Percentiles rank a stretch among this genome's conserved stretches.
Evolutionary conservation across 2,329 filamentous ascomycete species (phyloP).

Genomic region (Cordyceps farinosa): DNA sequence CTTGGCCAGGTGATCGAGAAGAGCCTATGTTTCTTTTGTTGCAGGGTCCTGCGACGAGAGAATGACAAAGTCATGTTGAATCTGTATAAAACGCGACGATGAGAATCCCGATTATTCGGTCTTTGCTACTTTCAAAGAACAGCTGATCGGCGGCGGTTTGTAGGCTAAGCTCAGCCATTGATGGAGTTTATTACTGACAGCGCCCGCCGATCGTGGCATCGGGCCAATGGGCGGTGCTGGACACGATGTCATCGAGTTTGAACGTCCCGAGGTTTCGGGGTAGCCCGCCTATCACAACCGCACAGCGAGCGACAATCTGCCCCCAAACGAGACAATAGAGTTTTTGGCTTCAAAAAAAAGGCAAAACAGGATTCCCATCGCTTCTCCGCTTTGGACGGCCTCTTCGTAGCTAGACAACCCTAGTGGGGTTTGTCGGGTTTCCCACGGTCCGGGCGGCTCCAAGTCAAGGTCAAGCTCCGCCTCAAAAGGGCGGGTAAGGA

Average conservation of each 20-base stretch:
- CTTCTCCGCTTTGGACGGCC: not conserved
- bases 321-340: not conserved
- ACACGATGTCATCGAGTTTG: not conserved
- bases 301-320: not conserved
- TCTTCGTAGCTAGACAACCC: not conserved
- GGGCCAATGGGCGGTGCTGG: not conserved
- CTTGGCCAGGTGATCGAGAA: too few relatives aligned
- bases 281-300: not conserved
- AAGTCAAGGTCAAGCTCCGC: not conserved
- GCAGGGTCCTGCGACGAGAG: conserved; percentile 2
- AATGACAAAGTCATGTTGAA: not conserved
- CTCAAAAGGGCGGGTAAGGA: not conserved
- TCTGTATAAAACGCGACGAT: not conserved
- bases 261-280: not conserved
- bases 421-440: not conserved
- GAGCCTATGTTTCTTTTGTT: not conserved
- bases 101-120: not conserved
- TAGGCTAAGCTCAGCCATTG: not conserved
- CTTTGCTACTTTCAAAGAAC: not conserved
- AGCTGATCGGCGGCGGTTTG: not conserved
- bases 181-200: not conserved
- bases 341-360: not conserved
- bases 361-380: not conserved
- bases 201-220: not conserved
- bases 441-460: not conserved